Base-by-base conservation (phyloP, 768 basidiomycete species). In the Rhizopogon vulgaris region DNA sequence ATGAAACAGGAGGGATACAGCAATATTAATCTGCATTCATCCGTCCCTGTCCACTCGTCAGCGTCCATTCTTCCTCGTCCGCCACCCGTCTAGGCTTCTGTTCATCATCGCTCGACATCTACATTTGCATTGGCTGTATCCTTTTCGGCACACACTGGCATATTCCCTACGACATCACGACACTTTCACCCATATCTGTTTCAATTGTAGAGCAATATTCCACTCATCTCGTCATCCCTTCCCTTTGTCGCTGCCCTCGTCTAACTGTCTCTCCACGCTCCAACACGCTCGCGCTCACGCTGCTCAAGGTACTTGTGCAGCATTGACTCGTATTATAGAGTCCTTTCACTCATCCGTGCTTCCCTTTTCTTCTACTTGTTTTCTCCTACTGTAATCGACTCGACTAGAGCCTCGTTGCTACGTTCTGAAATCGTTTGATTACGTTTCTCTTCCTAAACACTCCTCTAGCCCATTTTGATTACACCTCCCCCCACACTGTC, bases 1-100 rank as follows among this genome's bases (percentile, higher is more conserved):
- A 67, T 53, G 71, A 75, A 52, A 66, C 63, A 8, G 54, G 64
- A 1, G 47, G 54, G 38, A 74, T 71, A 70, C 66, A 67, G 45
- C 64, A 67, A 24, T 69, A 62, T 53, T 68, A 57, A 54, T 8
- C 52, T 49, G 50, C 38, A 51, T 22, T 22, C 22, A 22, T 3
- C 3, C 22, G 3, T 22, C 1, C 22, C 22, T 3, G 3, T 22
- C 1, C 22, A 22, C 22, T 22, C 22, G 22, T 22, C 22, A 22
- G 22, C 22, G 22, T 3, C 22, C 22, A 3, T 22, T 22, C 22
- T 3, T 22, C 22, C 22, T 1, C 22, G 22, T 22, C 22, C 22
- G 28, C 15, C 15, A 14, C 7, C 7, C 17, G 1, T 18, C 28
- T 11, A n/a, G 7, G n/a, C 46, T 41, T 49, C 17, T 5, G 18